Percentiles rank a stretch among this genome's conserved stretches.
phyloP scores from a whole-genome alignment of 2,329 filamentous ascomycete species.

The Talaromyces sp. region DNA sequence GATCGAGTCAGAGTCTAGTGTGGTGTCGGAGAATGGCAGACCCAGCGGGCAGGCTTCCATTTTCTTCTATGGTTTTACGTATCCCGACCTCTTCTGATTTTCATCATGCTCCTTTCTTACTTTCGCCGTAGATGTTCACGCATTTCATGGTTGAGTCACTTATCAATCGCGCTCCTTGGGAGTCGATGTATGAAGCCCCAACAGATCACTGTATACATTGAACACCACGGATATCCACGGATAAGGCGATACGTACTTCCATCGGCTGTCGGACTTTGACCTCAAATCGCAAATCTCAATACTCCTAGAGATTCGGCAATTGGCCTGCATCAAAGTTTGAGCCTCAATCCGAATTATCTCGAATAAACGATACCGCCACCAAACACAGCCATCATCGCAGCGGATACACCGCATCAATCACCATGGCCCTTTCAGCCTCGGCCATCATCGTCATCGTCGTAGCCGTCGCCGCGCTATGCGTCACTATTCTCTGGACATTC shows the following conservation, averaged over 20 bases:
- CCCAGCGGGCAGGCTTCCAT: conserved; percentile 2
- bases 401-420: background rate
- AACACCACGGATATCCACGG: background rate
- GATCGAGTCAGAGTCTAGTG: background rate
- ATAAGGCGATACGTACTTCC: background rate
- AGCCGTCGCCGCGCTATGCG: conserved; percentile 4
- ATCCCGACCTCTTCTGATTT: background rate
- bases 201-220: background rate
- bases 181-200: conserved; percentile 8
- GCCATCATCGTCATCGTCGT: conserved; percentile 20
- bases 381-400: background rate
- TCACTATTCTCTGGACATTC: conserved; percentile 19
- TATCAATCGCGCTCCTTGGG: conserved; percentile 6
- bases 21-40: background rate
- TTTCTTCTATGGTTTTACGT: background rate
- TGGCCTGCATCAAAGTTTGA: background rate
- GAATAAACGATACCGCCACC: too few relatives aligned
- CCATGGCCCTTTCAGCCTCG: conserved; percentile 15
- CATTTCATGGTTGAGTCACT: background rate
- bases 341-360: background rate
- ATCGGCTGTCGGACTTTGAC: background rate
- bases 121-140: background rate
- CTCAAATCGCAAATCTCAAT: background rate
- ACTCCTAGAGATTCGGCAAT: background rate
- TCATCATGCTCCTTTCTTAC: background rate